phyloP scores from a whole-genome alignment of 2,329 filamentous ascomycete species.

The Parafenestella ontariensis region DNA sequence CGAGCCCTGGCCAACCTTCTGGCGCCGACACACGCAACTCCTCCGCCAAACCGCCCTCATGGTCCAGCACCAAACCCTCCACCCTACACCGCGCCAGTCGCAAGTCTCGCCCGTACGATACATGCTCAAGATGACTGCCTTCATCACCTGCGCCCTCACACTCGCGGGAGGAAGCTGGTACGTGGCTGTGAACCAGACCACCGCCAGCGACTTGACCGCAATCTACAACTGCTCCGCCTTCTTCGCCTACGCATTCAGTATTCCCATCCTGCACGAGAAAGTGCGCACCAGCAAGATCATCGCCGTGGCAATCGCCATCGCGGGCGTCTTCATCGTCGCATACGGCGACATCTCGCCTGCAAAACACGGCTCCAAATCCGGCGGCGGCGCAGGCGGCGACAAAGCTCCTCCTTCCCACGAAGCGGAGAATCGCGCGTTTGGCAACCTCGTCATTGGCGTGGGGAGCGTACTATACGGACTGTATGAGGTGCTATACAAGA shows the following conservation, averaged over 20 bases:
- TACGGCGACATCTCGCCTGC: constrained; percentile 75
- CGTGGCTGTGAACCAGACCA: constrained; percentile 90
- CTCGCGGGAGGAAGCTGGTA: constrained; percentile 95
- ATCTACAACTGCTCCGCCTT: constrained; percentile 99
- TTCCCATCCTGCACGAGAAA: constrained; percentile 86
- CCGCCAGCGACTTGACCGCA: constrained; percentile 89
- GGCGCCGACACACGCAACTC: constrained; percentile 73
- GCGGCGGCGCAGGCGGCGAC: constrained; percentile 61
- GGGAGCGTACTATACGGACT: constrained; percentile 94
- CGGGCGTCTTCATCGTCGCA: constrained; percentile 91
- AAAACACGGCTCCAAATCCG: constrained; percentile 63
- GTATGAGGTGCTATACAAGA: constrained; percentile 97
- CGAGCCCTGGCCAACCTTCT: constrained; percentile 83
- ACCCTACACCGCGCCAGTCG: constrained; percentile 60
- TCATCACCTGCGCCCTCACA: constrained; percentile 85
- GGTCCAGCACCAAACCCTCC: constrained; percentile 80
- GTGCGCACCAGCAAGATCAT: constrained; percentile 83
- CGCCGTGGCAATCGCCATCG: constrained; percentile 84
- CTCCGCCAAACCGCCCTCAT: constrained; percentile 77
- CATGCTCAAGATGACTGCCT: constrained; percentile 77
- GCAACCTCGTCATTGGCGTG: constrained; percentile 89
- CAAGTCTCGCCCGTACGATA: constrained; percentile 70
- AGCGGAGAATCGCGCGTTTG: constrained; percentile 73
- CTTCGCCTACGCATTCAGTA: constrained; percentile 96
- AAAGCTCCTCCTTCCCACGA: constrained; percentile 57